Evolutionary conservation across 441 rosid species (phyloP), one percentile per base, ranked within the genome.

Genomic region (Viola pubescens): DNA sequence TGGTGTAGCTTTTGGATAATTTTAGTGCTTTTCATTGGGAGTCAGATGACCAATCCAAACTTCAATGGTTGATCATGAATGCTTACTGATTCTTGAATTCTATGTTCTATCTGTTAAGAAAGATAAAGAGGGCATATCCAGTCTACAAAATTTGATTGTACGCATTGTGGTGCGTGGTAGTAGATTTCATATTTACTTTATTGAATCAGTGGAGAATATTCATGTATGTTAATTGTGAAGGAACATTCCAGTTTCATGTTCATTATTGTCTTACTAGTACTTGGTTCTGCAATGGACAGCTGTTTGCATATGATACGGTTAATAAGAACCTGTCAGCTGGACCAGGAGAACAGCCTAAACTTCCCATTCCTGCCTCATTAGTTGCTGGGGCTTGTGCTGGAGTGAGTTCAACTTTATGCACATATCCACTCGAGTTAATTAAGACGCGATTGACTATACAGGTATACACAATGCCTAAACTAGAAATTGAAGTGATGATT

Each of bases 381-480:
- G 61, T 92, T 19, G 98, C 98, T 0, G 98, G 98, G 51, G 98
- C 97, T 6, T 90, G 90, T 82, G 98, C 98, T 67, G 98, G 98
- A 66, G 98, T 92, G 64, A 86, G 92, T 78, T 91, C 96, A 42
- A 89, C 98, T 39, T 75, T 92, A 66, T 86, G 82, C 75, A 92
- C 92, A 3, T 92, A 92, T 70, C 98, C 98, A 45, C 95, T 92
- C 1, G 97, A 92, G 69, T 74, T 92, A 67, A 73, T 92, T 65
- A 92, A 92, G 76, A 92, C 98, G 54, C 92, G 98, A 45, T 73
- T 92, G 59, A 92, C 98, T 0, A 84, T 92, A 60, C 91, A 89
- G 98, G 98, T 89, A 66, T 41, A 10, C 9, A 4, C 14, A 42
- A 60, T 56, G 52, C 47, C 19, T 19, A 4, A 14, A 40, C 51